Evolutionary conservation across 129 eudicot genomes (phyloP).

Genomic region (Pulicaria dysenterica): DNA sequence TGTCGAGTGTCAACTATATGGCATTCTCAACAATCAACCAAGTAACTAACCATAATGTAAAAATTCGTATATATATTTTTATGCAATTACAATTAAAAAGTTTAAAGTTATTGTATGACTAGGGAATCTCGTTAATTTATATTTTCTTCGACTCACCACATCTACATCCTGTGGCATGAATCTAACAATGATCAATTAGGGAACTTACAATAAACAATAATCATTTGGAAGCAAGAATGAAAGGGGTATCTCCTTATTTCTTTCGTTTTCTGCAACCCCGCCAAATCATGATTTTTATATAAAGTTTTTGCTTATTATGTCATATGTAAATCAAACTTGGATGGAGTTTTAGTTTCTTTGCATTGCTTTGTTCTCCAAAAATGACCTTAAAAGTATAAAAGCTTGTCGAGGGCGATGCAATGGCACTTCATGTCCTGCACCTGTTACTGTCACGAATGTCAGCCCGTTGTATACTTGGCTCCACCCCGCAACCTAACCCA

Average conservation of each 20-base stretch:
- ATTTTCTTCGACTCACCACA: constrained; percentile 27
- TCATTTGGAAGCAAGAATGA: constrained; percentile 35
- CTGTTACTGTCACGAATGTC: constrained; percentile 77
- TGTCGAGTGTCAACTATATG: no score
- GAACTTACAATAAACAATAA: constrained; percentile 25
- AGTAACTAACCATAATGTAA: constrained; percentile 11
- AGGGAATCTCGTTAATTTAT: constrained; percentile 19
- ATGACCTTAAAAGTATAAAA: constrained; percentile 74
- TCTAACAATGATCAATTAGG: constrained; percentile 29
- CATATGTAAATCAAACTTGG: constrained; percentile 15
- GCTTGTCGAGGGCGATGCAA: constrained; percentile 87
- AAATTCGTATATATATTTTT: constrained; percentile 14
- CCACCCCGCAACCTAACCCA: constrained; percentile 87
- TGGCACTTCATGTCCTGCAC: constrained; percentile 97
- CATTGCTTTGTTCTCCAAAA: constrained; percentile 76
- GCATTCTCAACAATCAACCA: constrained; percentile 7
- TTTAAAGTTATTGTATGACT: constrained; percentile 8
- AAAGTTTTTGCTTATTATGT: constrained; percentile 16
- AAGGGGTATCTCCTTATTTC: constrained; percentile 40
- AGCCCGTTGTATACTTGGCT: constrained; percentile 78
- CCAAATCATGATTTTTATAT: constrained; percentile 22
- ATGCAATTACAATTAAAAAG: constrained; percentile 1
- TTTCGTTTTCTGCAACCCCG: constrained; percentile 34
- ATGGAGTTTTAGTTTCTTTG: constrained; percentile 31
- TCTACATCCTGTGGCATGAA: constrained; percentile 6